These are phyloP conservation scores for Odonthalia washingtoniensis DNA, from an alignment of 31 red algal genomes.

Conservation along the genomic window DNA sequence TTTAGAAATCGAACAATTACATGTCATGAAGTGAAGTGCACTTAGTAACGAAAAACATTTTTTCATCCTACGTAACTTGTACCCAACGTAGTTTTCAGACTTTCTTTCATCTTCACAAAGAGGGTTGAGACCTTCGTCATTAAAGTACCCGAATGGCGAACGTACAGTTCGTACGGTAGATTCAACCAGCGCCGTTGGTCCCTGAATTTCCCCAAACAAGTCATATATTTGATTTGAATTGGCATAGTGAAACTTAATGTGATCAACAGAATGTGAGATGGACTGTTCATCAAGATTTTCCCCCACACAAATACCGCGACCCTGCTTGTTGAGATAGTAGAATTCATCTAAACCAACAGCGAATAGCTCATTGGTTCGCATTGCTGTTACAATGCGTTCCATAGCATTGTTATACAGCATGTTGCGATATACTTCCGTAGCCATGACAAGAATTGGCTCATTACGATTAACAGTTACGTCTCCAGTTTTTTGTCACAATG, in stretches of 20 bases:
- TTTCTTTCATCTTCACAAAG: conserved; percentile 74
- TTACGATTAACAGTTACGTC: conserved; percentile 89
- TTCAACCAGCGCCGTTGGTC: conserved; percentile 76
- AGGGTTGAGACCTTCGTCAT: conserved; percentile 73
- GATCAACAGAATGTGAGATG: conserved; percentile 83
- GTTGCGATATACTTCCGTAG: conserved; percentile 99
- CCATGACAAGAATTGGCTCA: conserved; percentile 91
- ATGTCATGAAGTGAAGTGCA: too few species aligned
- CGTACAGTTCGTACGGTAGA: conserved; percentile 89
- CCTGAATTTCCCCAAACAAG: conserved; percentile 90
- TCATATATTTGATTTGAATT: conserved; percentile 84
- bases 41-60: too few species aligned
- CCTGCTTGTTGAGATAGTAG: conserved; percentile 93
- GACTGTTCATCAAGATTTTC: conserved; percentile 94
- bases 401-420: conserved; percentile 86
- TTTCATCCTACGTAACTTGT: too few species aligned
- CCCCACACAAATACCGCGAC: conserved; percentile 96
- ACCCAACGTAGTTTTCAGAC: too few species aligned
- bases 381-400: conserved; percentile 24
- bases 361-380: conserved; percentile 68
- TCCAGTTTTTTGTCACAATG: too few species aligned
- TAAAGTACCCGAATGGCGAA: conserved; percentile 80
- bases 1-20: too few species aligned
- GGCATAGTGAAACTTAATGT: conserved; percentile 94
- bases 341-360: conserved; percentile 99